Percentiles rank a stretch among this genome's conserved stretches.
Evolutionary conservation across 192 early-diverging fungal genomes (phyloP).

Genomic region (Cetraspora pellucida): DNA sequence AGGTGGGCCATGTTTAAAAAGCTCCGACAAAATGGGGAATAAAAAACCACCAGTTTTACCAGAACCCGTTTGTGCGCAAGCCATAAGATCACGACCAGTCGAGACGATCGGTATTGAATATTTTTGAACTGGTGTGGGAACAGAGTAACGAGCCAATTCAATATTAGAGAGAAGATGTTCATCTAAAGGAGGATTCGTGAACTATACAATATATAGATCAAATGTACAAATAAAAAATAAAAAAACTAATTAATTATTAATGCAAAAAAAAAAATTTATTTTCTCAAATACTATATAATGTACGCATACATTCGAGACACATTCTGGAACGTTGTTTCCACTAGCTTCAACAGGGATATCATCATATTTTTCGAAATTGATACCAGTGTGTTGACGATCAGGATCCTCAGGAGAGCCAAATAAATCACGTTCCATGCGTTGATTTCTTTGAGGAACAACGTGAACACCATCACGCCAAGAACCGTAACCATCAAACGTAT

Average conservation of each 20-base stretch:
- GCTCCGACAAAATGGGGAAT: conserved; percentile 92
- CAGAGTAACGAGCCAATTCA: conserved; percentile 80
- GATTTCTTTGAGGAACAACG: conserved; percentile 75
- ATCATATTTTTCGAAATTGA: conserved; percentile 99
- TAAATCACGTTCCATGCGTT: conserved; percentile 78
- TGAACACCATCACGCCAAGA: conserved; percentile 81
- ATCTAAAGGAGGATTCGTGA: conserved; percentile 72
- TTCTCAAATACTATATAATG: background rate
- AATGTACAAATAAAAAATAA: background rate
- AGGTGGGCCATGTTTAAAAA: conserved; percentile 80
- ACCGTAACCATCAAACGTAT: conserved; percentile 45
- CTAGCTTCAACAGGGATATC: conserved; percentile 96
- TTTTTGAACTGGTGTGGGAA: conserved; percentile 96
- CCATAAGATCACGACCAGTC: conserved; percentile 92
- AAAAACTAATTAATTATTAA: background rate
- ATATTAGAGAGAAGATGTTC: conserved; percentile 88
- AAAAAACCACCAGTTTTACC: conserved; percentile 97
- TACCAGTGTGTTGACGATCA: conserved; percentile 83
- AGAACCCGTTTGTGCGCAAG: conserved; percentile 96
- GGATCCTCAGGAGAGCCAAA: conserved; percentile 74
- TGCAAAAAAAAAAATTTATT: background rate
- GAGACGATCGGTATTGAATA: conserved; percentile 85
- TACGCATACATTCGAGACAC: conserved; percentile 48
- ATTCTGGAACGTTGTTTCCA: conserved; percentile 68
- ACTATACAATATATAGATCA: conserved; percentile 35